phyloP scores from a whole-genome alignment of 2,329 filamentous ascomycete genomes.

The Cladosporium sp. region DNA sequence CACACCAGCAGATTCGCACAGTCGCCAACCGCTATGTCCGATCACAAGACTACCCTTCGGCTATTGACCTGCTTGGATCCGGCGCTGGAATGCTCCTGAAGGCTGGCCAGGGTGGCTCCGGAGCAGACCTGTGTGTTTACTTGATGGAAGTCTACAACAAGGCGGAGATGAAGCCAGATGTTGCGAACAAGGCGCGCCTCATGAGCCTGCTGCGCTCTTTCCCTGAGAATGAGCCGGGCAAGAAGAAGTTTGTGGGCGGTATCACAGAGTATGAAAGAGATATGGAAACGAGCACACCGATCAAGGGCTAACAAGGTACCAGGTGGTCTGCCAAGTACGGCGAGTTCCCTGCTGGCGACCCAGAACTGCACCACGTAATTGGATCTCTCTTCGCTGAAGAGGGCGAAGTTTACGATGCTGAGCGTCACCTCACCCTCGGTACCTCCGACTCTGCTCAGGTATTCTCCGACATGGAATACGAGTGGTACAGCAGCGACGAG shows the following conservation, averaged over 20 bases:
- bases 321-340: constrained; percentile 83
- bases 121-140: constrained; percentile 82
- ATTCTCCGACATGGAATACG: constrained; percentile 78
- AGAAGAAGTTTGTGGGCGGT: constrained; percentile 87
- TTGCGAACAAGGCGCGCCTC: constrained; percentile 66
- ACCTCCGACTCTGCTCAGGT: constrained; percentile 82
- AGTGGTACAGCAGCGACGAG: constrained; percentile 88
- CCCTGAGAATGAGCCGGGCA: constrained; percentile 74
- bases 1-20: constrained; percentile 94
- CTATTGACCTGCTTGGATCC: constrained; percentile 78
- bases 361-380: constrained; percentile 88
- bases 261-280: constrained; percentile 61
- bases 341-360: constrained; percentile 84
- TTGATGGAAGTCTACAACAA: constrained; percentile 89
- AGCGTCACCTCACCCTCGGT: constrained; percentile 81
- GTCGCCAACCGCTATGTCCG: constrained; percentile 94
- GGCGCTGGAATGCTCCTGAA: constrained; percentile 82
- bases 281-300: background rate
- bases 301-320: background rate
- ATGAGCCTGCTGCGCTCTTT: constrained; percentile 78
- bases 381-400: constrained; percentile 89
- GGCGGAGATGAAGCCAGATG: constrained; percentile 71
- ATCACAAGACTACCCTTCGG: constrained; percentile 73
- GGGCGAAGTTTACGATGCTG: constrained; percentile 87
- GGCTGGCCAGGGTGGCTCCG: constrained; percentile 89